Evolutionary conservation across 1,139 yeast genomes (phyloP).

Genomic region (Lodderomyces parapsilosis): DNA sequence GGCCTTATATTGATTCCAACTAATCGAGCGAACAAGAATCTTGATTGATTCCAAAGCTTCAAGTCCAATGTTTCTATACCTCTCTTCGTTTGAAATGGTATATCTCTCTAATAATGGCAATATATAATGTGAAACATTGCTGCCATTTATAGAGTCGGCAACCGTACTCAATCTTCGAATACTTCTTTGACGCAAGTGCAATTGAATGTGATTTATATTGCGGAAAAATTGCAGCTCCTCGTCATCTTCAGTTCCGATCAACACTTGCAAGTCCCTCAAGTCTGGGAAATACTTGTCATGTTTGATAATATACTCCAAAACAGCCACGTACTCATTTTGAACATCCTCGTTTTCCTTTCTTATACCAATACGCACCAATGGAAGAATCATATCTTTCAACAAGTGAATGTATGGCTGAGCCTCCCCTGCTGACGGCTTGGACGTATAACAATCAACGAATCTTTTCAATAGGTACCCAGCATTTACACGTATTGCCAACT

Average conservation of each 20-base stretch:
- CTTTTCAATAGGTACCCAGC: constrained; percentile 66
- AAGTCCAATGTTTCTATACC: constrained; percentile 67
- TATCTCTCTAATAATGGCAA: constrained; percentile 85
- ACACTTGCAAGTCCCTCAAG: constrained; percentile 64
- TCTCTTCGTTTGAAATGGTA: constrained; percentile 60
- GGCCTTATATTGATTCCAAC: constrained; percentile 83
- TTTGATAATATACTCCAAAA: constrained; percentile 64
- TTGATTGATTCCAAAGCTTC: constrained; percentile 72
- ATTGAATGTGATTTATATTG: constrained; percentile 80
- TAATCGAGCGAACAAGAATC: constrained; percentile 53
- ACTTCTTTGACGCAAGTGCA: constrained; percentile 84
- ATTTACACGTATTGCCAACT: constrained; percentile 76
- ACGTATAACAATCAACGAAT: constrained; percentile 60
- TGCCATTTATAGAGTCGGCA: constrained; percentile 45
- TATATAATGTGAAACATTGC: constrained; percentile 73
- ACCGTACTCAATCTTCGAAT: constrained; percentile 48
- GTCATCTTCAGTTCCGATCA: constrained; percentile 59
- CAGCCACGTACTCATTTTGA: constrained; percentile 67
- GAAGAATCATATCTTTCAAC: constrained; percentile 59
- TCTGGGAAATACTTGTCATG: constrained; percentile 49
- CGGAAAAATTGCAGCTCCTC: constrained; percentile 84
- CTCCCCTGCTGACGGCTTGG: constrained; percentile 27
- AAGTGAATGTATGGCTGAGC: constrained; percentile 40
- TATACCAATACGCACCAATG: constrained; percentile 67
- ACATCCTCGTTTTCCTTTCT: constrained; percentile 61